A percentile compares a stretch with the other conserved stretches of the same genome.
phyloP scores from a whole-genome alignment of 2,329 filamentous ascomycete species.

The Fusarium sp. region DNA sequence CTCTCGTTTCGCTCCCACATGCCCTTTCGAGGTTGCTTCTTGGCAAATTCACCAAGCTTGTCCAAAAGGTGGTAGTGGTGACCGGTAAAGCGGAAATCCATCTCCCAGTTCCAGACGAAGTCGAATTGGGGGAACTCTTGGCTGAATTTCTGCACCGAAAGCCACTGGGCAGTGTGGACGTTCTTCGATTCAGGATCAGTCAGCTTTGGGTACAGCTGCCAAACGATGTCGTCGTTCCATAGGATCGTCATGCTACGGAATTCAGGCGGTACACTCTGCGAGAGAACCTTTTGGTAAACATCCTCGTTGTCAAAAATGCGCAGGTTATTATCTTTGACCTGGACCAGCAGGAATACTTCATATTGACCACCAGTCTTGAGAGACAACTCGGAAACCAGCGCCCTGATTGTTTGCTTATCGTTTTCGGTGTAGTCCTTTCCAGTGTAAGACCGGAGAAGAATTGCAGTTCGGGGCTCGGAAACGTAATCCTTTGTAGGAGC shows the following conservation, averaged over 20 bases:
- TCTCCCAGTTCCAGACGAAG: conserved; percentile 89
- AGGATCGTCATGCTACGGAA: conserved; percentile 77
- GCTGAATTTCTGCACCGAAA: conserved; percentile 80
- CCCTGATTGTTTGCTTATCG: conserved; percentile 81
- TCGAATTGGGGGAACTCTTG: conserved; percentile 83
- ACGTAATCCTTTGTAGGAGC: conserved; percentile 33
- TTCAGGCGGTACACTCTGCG: conserved; percentile 73
- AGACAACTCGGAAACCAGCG: conserved; percentile 80
- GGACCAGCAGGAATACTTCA: conserved; percentile 81
- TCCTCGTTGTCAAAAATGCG: conserved; percentile 69
- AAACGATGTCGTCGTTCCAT: conserved; percentile 80
- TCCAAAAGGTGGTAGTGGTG: conserved; percentile 85
- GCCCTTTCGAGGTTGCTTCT: conserved; percentile 75
- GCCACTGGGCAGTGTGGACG: conserved; percentile 73
- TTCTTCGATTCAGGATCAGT: conserved; percentile 67
- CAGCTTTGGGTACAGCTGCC: conserved; percentile 79
- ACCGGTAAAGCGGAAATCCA: conserved; percentile 81
- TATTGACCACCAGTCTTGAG: conserved; percentile 84
- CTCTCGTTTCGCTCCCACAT: conserved; percentile 79
- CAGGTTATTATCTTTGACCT: conserved; percentile 73
- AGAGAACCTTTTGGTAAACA: conserved; percentile 69
- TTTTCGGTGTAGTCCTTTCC: conserved; percentile 82
- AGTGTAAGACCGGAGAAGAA: conserved; percentile 81
- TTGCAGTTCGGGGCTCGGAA: conserved; percentile 70
- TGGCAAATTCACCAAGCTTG: conserved; percentile 71